Conservation (phyloP, 78 protist genomes). For the Bigelowiella natans region DNA sequence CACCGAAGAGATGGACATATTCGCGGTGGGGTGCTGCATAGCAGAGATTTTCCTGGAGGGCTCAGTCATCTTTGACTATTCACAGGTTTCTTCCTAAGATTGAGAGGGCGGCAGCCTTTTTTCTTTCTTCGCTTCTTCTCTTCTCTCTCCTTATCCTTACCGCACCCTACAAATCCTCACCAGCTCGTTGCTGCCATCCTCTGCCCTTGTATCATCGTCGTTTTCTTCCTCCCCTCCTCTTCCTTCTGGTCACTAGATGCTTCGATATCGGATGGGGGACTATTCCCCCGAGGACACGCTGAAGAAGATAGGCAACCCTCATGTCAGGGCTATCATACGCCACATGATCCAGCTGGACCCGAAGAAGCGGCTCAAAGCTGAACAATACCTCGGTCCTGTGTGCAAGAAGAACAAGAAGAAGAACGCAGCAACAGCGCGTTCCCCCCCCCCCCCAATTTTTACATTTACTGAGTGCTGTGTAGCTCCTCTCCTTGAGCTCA, state of each 20-base stretch:
- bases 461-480: no score
- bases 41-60: neutral
- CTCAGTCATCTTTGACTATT: neutral
- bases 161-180: no score
- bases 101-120: no score
- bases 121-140: no score
- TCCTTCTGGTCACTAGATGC: neutral
- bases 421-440: no score
- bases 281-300: neutral
- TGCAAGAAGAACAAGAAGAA: no score
- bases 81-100: no score
- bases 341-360: neutral
- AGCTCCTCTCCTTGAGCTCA: no score
- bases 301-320: neutral
- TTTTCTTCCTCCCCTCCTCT: neutral
- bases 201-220: no score
- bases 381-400: neutral
- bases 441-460: no score
- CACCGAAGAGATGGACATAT: neutral
- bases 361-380: neutral
- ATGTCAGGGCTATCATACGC: neutral
- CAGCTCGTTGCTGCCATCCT: no score
- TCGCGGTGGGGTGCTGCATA: neutral
- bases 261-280: neutral
- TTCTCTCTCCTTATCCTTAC: no score